Evolutionary conservation across 2,329 filamentous ascomycete species (phyloP).

Genomic region (Fusarium sp.): DNA sequence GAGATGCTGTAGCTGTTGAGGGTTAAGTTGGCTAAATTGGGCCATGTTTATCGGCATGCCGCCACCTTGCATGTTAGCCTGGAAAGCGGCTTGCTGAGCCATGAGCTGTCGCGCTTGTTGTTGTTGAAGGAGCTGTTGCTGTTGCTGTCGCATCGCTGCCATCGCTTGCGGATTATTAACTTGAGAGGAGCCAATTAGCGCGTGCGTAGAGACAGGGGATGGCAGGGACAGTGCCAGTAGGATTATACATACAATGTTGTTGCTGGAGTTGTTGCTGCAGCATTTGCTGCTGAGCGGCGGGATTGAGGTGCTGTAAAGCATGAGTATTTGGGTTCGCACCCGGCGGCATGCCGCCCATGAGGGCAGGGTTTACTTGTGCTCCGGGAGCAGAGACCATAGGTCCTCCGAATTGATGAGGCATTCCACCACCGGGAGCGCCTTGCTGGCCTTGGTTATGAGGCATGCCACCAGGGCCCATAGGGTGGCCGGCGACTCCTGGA

Average conservation of each 20-base stretch:
- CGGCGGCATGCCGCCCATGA: slow-evolving; percentile 82
- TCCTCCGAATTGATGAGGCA: slow-evolving; percentile 73
- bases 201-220: slow-evolving; percentile 21
- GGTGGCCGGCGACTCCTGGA: slow-evolving; percentile 74
- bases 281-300: slow-evolving; percentile 68
- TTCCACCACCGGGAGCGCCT: slow-evolving; percentile 71
- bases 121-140: slow-evolving; percentile 68
- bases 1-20: slow-evolving; percentile 64
- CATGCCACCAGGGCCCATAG: slow-evolving; percentile 68
- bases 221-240: slow-evolving; percentile 2
- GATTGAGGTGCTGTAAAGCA: slow-evolving; percentile 77
- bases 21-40: slow-evolving; percentile 62
- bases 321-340: slow-evolving; percentile 74
- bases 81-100: slow-evolving; percentile 64
- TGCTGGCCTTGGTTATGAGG: slow-evolving; percentile 76
- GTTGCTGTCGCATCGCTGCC: slow-evolving; percentile 64
- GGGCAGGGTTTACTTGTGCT: slow-evolving; percentile 77
- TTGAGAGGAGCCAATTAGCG: slow-evolving; percentile 38
- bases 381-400: slow-evolving; percentile 80
- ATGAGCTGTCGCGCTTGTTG: slow-evolving; percentile 66
- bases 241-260: slow-evolving; percentile 49
- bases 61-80: slow-evolving; percentile 63
- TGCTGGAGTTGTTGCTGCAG: slow-evolving; percentile 64
- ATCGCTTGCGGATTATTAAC: slow-evolving; percentile 54
- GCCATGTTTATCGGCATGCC: slow-evolving; percentile 65